A percentile compares a stretch with the other conserved stretches of the same genome.
Conservation (phyloP, 1,139 yeast species). For the Geotrichum fermentans region DNA sequence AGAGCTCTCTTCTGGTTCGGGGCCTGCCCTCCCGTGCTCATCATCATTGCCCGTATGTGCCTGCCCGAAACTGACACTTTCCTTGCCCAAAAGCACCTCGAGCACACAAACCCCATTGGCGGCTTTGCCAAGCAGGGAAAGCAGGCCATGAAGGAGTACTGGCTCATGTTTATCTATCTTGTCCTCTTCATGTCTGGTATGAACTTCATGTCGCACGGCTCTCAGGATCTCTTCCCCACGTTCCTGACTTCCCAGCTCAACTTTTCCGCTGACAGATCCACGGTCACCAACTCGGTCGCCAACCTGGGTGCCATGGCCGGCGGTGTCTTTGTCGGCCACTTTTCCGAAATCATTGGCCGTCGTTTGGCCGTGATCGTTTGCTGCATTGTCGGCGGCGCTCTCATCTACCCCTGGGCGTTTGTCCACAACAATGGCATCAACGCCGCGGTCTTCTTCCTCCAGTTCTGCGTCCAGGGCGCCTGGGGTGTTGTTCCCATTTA, state of each 20-base stretch:
- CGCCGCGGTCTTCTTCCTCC: constrained; percentile 75
- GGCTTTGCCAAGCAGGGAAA: constrained; percentile 30
- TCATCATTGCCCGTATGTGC: constrained; percentile 50
- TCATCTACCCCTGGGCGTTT: constrained; percentile 72
- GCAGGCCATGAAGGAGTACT: constrained; percentile 34
- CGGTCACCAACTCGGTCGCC: constrained; percentile 66
- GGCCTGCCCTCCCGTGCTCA: constrained; percentile 60
- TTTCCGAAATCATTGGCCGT: constrained; percentile 57
- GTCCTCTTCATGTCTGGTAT: constrained; percentile 58
- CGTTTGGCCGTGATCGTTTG: constrained; percentile 54
- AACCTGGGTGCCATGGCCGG: constrained; percentile 67
- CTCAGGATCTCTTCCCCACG: constrained; percentile 71
- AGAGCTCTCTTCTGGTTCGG: constrained; percentile 77
- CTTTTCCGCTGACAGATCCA: constrained; percentile 48
- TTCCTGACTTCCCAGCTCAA: constrained; percentile 51
- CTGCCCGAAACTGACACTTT: constrained; percentile 63
- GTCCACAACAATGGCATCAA: constrained; percentile 51
- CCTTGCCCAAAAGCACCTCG: constrained; percentile 33
- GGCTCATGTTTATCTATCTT: constrained; percentile 46
- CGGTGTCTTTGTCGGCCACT: constrained; percentile 58
- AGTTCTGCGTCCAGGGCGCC: constrained; percentile 78
- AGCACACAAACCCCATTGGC: constrained; percentile 37
- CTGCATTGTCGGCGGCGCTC: constrained; percentile 62
- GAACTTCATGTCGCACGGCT: constrained; percentile 68
- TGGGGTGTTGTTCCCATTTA: constrained; percentile 86